These are phyloP conservation scores for Fremontodendron californicum DNA, from an alignment of 345 rosid species.

Conservation along the genomic window DNA sequence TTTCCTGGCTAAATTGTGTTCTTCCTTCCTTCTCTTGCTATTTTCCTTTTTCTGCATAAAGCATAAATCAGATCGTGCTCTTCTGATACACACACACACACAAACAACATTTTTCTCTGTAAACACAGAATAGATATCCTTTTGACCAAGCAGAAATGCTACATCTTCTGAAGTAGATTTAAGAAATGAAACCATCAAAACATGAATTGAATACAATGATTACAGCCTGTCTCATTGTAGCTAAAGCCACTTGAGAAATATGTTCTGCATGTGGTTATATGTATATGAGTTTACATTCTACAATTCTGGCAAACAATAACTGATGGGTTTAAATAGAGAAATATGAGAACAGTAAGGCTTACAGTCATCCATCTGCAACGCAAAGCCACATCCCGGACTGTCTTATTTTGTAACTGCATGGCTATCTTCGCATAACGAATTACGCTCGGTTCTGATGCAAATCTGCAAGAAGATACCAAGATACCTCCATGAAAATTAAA, in stretches of 20 bases:
- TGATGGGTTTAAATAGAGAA: neutral
- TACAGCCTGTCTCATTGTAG: neutral
- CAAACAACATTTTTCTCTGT: neutral
- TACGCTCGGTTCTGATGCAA: slow-evolving; percentile 30
- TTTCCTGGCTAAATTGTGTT: slow-evolving; percentile 42
- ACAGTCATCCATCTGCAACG: slow-evolving; percentile 69
- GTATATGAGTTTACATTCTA: neutral
- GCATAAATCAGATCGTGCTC: neutral
- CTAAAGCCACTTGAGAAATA: neutral
- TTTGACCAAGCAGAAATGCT: neutral
- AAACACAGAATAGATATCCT: slow-evolving; percentile 6
- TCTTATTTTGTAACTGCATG: slow-evolving; percentile 42
- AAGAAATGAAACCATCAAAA: slow-evolving; percentile 8
- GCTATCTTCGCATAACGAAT: slow-evolving; percentile 69
- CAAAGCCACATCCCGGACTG: slow-evolving; percentile 71
- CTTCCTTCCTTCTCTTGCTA: slow-evolving; percentile 72
- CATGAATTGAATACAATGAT: neutral
- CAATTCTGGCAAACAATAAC: neutral
- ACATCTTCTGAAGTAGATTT: neutral
- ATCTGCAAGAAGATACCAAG: slow-evolving; percentile 33
- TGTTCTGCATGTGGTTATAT: neutral
- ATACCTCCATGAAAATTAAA: slow-evolving; percentile 4
- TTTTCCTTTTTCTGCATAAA: slow-evolving; percentile 52
- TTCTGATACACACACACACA: neutral
- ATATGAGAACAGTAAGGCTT: neutral